Evolutionary conservation across 2,329 filamentous ascomycete genomes (phyloP), one percentile per base, ranked within the genome.

Genomic region (Dryadomyces sulphureus): DNA sequence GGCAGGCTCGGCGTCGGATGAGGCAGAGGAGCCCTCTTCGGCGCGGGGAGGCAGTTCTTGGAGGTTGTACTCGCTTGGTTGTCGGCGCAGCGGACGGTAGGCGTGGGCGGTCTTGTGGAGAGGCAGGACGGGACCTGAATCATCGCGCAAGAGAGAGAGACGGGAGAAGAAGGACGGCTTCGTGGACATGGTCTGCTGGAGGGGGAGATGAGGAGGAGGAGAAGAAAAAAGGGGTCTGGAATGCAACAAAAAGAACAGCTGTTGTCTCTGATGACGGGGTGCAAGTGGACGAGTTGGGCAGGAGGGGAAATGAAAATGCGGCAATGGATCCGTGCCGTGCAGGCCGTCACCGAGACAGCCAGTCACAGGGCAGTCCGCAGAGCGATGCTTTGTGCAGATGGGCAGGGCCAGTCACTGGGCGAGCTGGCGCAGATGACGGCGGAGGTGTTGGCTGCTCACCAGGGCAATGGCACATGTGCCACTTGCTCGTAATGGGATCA

Each of bases 41-140:
- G 59, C 48, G 16, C 50, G 54, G 0, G 60, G 60, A 1, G 58
- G 58, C 6, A 63, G 56, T 16, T 62, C 59, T 38, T 54, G 50
- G 9, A 63, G 49, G 48, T 59, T 56, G 50, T 62, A 62, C 36
- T 60, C 60, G 58, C 57, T 61, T 12, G 52, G 49, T 47, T 59
- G 54, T 30, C 54, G 57, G 19, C 54, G 58, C 6, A 59, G 49
- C 12, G 56, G 45, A 4, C 53, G 50, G 22, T 50, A 55, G 12
- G 44, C 14, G 9, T 7, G 11, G n/a, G 52, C 45, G 34, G 46
- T 45, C 11, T 43, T 49, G 43, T 60, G 53, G 35, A 59, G 48
- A 7, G 60, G 58, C 11, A 61, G 55, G 20, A 57, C 46, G 1
- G 58, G 53, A 5, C 45, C 45, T 2, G 40, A 42, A 34, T 56